Percentiles rank a stretch among this genome's conserved stretches.
These are phyloP conservation scores for Lasiodiplodia sp. DNA, from an alignment of 2,329 filamentous ascomycete genomes.

Conservation along the genomic window DNA sequence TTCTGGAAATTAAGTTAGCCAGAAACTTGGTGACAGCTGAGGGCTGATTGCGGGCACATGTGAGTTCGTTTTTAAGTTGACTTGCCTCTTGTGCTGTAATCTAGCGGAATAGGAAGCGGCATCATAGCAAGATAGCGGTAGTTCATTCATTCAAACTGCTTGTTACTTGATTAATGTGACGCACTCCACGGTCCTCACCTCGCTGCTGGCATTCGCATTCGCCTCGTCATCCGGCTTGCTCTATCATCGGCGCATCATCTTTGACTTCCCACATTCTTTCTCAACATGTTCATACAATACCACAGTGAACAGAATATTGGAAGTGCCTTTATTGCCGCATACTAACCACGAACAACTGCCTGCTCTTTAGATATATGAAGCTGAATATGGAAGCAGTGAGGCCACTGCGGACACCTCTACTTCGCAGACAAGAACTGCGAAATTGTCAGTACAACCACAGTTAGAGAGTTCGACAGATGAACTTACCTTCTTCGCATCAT, in stretches of 20 bases:
- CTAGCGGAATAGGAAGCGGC: background rate
- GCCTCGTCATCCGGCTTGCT: too few species aligned
- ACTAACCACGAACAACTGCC: background rate
- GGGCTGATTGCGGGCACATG: background rate
- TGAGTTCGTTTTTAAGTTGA: background rate
- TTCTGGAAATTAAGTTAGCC: background rate
- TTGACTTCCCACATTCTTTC: background rate
- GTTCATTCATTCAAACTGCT: background rate
- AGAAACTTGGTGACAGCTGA: background rate
- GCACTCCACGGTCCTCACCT: background rate
- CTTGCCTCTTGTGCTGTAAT: background rate
- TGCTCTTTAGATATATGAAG: background rate
- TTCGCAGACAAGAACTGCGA: slow-evolving; percentile 15
- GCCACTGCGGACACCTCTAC: background rate
- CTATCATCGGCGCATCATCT: background rate
- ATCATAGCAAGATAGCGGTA: too few species aligned
- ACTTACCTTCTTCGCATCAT: slow-evolving; percentile 65
- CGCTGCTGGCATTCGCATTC: too few species aligned
- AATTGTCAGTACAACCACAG: background rate
- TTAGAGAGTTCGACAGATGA: background rate
- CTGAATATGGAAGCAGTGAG: background rate
- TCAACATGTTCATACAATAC: background rate
- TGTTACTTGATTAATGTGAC: background rate
- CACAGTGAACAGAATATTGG: background rate
- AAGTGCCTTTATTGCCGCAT: background rate